Base-by-base conservation (phyloP, 352 stramenopile species). In the Phytophthora hibernalis region DNA sequence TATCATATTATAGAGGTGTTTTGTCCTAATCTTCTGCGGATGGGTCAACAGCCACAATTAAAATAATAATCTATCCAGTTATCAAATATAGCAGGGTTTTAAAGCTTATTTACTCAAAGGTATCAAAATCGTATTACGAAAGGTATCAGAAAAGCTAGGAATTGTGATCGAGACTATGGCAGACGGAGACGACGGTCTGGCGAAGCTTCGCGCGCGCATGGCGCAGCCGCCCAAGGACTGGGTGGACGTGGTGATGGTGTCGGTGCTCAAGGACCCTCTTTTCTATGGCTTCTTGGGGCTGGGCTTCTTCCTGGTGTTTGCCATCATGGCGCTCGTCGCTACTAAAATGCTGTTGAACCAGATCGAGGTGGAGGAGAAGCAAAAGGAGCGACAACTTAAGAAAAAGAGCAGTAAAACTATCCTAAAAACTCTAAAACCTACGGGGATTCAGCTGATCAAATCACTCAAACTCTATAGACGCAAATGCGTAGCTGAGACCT, bases 201-300 rank as follows among this genome's bases (percentile, higher is more conserved):
- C 62, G 24, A 82, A 77, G 49, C 66, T 87, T 53, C 65, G 78
- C 40, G 68, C 62, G 56, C 76, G 79, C 47, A 74, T 93, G 61
- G 68, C 77, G 66, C 73, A 79, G 42, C 77, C 76, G 30, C 75
- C 83, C 16, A 75, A 87, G 68, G 79, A 76, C 61, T 94, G 83
- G 83, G 78, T 80, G 35, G 86, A 92, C 60, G 66, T 75, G 24
- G 61, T 92, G 26, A 76, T 92, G 65, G 66, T 90, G 22, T 73
- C 76, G 13, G 59, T 94, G 47, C 50, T 90, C 28, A 79, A 76
- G 44, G 82, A 94, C 22, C 86, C 86, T 16, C 44, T 74, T n/a
- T 90, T 89, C 63, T 92, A 90, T 65, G 77, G 66, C 21, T 54
- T 62, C 16, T 18, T 87, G 30, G 70, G 55, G 22, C 47, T 83